Base-by-base conservation (phyloP, 352 stramenopile genomes). In the Paralagenidium karlingii region DNA sequence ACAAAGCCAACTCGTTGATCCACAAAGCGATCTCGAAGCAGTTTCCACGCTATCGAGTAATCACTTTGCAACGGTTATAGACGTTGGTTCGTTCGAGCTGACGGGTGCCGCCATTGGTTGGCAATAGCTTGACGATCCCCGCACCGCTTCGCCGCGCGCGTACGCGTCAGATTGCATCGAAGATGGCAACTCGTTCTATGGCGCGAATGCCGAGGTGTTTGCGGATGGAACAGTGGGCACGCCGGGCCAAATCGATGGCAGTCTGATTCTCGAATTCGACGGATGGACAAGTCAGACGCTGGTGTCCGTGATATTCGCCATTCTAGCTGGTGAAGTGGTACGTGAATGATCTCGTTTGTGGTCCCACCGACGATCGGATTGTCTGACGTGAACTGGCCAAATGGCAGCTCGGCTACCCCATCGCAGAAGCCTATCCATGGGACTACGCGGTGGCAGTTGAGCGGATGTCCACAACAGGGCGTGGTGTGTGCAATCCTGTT, bases 301-400 rank as follows among this genome's bases (percentile, higher is more conserved):
- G 1, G 52, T 58, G 3, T 49, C 63, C 2, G 44, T 66, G 25
- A 38, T 74, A 7, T 55, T 74, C 12, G 42, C 68, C 2, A 78
- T 82, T 30, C 38, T 82, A 10, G 53, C 54, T 0, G 50, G 64
- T 22, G 64, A 78, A 49, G 21, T 75, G 47, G 62, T 70, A 54
- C 26, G 7, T 3, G 22, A 36, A 36, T 36, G 30, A 36, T 7
- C 22, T 25, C 1, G n/a, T n/a, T n/a, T 51, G 41, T 2, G 55
- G 50, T 3, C 16, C 32, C 0, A 27, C 55, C 5, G 15, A 32
- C 8, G 38, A 26, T 22, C 36, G 24, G 3, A 37, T 59, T 11
- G 51, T 51, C 11, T 57, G 50, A 4, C 40, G 63, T 10, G 40
- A 64, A 7, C 11, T 68, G 7, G 54, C 59, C n/a, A n/a, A n/a